These are phyloP conservation scores for Inosperma sp. DNA, from an alignment of 768 basidiomycete species.

Conservation along the genomic window DNA sequence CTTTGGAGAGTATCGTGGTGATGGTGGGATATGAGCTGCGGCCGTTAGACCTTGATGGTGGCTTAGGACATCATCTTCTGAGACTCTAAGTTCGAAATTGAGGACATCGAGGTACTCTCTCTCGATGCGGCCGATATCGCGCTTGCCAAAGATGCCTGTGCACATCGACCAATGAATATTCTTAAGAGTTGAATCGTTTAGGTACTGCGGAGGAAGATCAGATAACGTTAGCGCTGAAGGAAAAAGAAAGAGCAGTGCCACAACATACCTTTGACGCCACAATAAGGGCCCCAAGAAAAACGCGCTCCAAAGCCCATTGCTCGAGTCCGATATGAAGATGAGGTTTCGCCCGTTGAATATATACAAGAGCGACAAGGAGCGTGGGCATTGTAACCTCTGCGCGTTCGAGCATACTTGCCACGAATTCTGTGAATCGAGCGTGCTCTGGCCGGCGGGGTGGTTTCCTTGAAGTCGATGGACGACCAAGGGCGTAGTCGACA, in stretches of 20 bases:
- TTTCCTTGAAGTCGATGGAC: conserved; percentile 50
- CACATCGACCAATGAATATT: conserved; percentile 90
- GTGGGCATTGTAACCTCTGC: conserved; percentile 71
- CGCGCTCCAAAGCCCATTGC: conserved; percentile 85
- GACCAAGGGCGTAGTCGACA: conserved; percentile 73
- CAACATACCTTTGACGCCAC: conserved; percentile 71
- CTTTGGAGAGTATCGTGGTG: conserved; percentile 20
- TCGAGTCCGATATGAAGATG: conserved; percentile 78
- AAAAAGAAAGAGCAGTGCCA: conserved; percentile 9
- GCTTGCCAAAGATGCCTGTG: conserved; percentile 76
- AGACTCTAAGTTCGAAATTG: conserved; percentile 65
- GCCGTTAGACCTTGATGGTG: conserved; percentile 41
- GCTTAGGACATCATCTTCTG: conserved; percentile 58
- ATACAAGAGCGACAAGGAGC: conserved; percentile 66
- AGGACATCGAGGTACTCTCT: conserved; percentile 78
- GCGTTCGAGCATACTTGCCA: conserved; percentile 60
- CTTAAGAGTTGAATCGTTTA: conserved; percentile 87
- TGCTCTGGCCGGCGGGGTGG: conserved; percentile 47
- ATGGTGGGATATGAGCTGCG: conserved; percentile 21
- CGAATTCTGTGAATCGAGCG: conserved; percentile 59
- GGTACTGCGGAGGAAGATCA: conserved; percentile 44
- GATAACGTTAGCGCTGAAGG: conserved; percentile 12
- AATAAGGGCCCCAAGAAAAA: conserved; percentile 88
- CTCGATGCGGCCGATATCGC: conserved; percentile 77
- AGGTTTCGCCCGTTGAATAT: conserved; percentile 71